These are phyloP conservation scores for Aureobasidium lini DNA, from an alignment of 2,329 filamentous ascomycete genomes.

Conservation along the genomic window DNA sequence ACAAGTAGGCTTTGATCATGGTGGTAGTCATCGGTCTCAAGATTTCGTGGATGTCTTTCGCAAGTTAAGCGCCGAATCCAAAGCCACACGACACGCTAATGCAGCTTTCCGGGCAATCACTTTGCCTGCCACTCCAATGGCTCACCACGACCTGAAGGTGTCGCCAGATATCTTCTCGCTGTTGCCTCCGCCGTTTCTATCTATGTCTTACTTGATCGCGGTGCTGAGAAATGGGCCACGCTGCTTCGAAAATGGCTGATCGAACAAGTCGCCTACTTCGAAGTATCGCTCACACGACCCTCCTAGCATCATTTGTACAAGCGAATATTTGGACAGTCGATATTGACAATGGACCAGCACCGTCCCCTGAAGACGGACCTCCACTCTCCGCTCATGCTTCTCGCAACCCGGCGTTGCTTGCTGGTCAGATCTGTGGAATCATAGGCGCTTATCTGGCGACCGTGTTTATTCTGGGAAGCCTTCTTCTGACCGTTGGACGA, in stretches of 20 bases:
- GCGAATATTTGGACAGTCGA: slow-evolving; percentile 31
- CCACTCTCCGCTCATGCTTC: slow-evolving; percentile 51
- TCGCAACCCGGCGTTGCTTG: slow-evolving; percentile 58
- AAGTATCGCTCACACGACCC: neutral
- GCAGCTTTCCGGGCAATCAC: slow-evolving; percentile 2
- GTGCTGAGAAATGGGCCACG: neutral
- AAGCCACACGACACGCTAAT: slow-evolving; percentile 7
- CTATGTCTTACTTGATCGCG: neutral
- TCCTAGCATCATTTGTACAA: neutral
- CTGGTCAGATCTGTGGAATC: slow-evolving; percentile 75
- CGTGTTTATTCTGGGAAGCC: slow-evolving; percentile 63
- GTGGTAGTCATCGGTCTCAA: neutral
- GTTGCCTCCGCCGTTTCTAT: neutral
- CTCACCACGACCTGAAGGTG: neutral
- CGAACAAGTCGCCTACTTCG: neutral
- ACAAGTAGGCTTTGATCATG: neutral
- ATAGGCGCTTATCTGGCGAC: slow-evolving; percentile 75
- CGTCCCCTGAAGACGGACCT: slow-evolving; percentile 54
- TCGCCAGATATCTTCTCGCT: neutral
- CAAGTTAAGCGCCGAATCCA: slow-evolving; percentile 1
- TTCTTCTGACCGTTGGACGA: slow-evolving; percentile 41
- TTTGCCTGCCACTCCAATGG: neutral
- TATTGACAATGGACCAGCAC: slow-evolving; percentile 51
- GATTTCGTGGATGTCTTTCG: neutral
- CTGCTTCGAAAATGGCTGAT: neutral